Base-by-base conservation (phyloP, 2,329 filamentous ascomycete genomes). In the Fusarium bulbicola region DNA sequence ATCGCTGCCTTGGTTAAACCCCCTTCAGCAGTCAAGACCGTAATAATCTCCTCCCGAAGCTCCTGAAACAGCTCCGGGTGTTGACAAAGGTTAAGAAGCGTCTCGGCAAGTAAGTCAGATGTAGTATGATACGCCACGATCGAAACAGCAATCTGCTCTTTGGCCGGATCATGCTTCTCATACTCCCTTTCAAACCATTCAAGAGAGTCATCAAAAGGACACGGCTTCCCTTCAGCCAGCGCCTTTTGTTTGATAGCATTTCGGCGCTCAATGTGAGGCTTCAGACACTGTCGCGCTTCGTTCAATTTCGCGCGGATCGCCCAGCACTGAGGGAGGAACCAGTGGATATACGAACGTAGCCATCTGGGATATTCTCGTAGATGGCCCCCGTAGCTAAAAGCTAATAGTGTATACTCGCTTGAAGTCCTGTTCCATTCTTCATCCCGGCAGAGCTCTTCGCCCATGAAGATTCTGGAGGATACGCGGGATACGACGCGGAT, bases 121-220 rank as follows among this genome's bases (percentile, higher is more conserved):
- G 87, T 88, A 1, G 88, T 90, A 76, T 89, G 87, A 32, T 89
- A 88, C 8, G 86, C 85, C 2, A 86, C 88, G 42, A 88, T 84
- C 1, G 82, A 80, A 32, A 80, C 77, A 3, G 53, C 45, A 6
- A 79, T 59, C 43, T 79, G 77, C 2, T 63, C 58, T 1, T 57
- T 30, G 3, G 59, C 71, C 0, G 70, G 52, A 7, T 77, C 74
- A 20, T 71, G 65, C 9, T 68, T 62, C 12, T 86, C 49, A 2
- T 86, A 47, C 83, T 81, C 16, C 82, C 79, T 61, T 1, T 89
- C 87, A 60, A 84, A 82, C 88, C 88, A 90, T 12, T 85, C 87
- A 45, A 90, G 79, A 66, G 86, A 87, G 77, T 89, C 87, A 37
- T 14, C 63, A 70, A 45, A 47, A 13, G 40, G 28, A 15, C 26